phyloP scores from a whole-genome alignment of 2,329 filamentous ascomycete genomes.

The Epichloe bromicola region DNA sequence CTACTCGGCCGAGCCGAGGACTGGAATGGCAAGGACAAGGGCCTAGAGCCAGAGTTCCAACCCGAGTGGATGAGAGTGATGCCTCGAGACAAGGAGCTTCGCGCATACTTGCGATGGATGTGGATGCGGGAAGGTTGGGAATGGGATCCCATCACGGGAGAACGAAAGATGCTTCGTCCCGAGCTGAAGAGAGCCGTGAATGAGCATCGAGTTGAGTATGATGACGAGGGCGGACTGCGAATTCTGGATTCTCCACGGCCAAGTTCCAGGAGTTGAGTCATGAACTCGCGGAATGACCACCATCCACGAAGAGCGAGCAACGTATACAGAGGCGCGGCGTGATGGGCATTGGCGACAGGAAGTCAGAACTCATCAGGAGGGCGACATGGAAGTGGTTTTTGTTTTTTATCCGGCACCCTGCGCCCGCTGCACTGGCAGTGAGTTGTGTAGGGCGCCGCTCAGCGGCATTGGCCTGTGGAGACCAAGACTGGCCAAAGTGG shows the following conservation, averaged over 20 bases:
- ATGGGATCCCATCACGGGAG: slow-evolving; percentile 64
- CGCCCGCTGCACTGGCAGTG: too few relatives aligned
- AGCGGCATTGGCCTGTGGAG: background rate
- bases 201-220: slow-evolving; percentile 43
- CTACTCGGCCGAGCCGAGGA: slow-evolving; percentile 52
- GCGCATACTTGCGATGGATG: slow-evolving; percentile 78
- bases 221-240: slow-evolving; percentile 33
- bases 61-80: slow-evolving; percentile 85
- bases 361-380: too few relatives aligned
- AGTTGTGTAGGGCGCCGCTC: too few relatives aligned
- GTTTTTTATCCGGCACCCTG: too few relatives aligned
- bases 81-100: slow-evolving; percentile 77
- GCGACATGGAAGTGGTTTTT: too few relatives aligned
- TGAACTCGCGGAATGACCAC: background rate
- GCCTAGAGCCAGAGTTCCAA: slow-evolving; percentile 44
- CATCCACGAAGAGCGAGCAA: background rate
- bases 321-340: background rate
- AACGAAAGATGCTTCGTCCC: slow-evolving; percentile 37
- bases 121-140: slow-evolving; percentile 79
- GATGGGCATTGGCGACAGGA: too few relatives aligned
- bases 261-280: background rate
- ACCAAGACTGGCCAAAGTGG: slow-evolving; percentile 11
- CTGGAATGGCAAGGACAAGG: slow-evolving; percentile 44
- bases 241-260: slow-evolving; percentile 20
- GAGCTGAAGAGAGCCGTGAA: slow-evolving; percentile 44